Evolutionary conservation across 2,329 filamentous ascomycete species (phyloP), one percentile per base, ranked within the genome.

Genomic region (Penicillium palitans): DNA sequence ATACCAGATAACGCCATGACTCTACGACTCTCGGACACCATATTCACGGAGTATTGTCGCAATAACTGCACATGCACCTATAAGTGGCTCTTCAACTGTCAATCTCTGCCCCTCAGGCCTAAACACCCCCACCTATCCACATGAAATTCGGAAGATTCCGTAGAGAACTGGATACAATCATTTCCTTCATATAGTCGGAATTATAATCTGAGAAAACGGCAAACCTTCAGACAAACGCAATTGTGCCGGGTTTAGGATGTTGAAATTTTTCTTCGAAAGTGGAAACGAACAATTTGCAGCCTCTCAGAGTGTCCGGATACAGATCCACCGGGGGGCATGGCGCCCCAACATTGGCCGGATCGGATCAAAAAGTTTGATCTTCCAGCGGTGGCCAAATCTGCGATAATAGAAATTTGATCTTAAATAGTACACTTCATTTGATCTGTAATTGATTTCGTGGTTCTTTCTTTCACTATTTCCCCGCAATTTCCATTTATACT

Each of bases 331-430:
- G 37, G 6, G 19, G 24, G 5, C 17, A 37, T 46, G 41, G 37
- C 10, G 39, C 8, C 27, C 19, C 8, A 25, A 25, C 39, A 53
- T 53, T 53, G 51, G 51, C 13, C 21, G 17, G 29, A n/a, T 24
- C 19, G 27, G 37, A 39, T 39, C 40, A 27, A 47, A 27, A 47
- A 53, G 31, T 57, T 53, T 57, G 50, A 47, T 53, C 55, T 42
- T 41, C 49, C 42, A 53, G 41, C 19, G 29, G 51, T 53, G 51
- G 51, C 51, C 51, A 53, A 56, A 10, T 27, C 29, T 12, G 12
- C 27, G 19, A 55, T 31, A 19, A 54, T 39, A 17, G 35, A n/a
- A 35, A 27, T 46, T 46, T 5, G 29, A 41, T 33, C 15, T 25
- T 35, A 44, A 52, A 45, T 33, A 52, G 45, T 33, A 10, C 7